phyloP scores from a whole-genome alignment of 257 asterid genomes.

The Plantago ovata region DNA sequence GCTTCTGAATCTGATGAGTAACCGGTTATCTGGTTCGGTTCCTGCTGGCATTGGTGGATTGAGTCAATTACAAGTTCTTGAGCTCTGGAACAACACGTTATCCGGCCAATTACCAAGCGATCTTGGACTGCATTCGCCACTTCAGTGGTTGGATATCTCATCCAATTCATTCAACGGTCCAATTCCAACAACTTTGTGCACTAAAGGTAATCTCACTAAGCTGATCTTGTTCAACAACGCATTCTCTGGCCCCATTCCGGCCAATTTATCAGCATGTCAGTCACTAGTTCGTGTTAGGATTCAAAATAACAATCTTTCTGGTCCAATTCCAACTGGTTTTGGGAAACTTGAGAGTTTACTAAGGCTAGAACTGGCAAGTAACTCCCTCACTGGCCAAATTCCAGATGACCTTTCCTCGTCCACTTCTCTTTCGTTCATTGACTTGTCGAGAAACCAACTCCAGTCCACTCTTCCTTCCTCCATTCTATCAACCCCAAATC shows the following conservation, averaged over 20 bases:
- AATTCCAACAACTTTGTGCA: conserved; percentile 45
- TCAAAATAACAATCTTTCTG: conserved; percentile 57
- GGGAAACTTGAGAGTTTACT: conserved; percentile 54
- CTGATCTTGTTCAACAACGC: conserved; percentile 63
- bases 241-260: conserved; percentile 62
- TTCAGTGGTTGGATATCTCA: conserved; percentile 62
- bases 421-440: conserved; percentile 59
- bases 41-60: conserved; percentile 42
- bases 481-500: conserved; percentile 47
- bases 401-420: conserved; percentile 57
- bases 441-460: conserved; percentile 51
- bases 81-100: conserved; percentile 69
- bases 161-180: conserved; percentile 51
- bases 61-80: conserved; percentile 42
- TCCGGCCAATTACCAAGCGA: conserved; percentile 55
- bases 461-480: conserved; percentile 62
- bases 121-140: conserved; percentile 51
- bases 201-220: conserved; percentile 62
- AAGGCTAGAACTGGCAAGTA: conserved; percentile 59
- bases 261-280: conserved; percentile 43
- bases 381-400: conserved; percentile 55
- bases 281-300: conserved; percentile 63
- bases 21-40: conserved; percentile 48
- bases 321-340: conserved; percentile 61
- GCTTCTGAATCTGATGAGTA: conserved; percentile 62